Base-by-base conservation (phyloP, 306 rosid genomes). In the Echinosophora koreensis region DNA sequence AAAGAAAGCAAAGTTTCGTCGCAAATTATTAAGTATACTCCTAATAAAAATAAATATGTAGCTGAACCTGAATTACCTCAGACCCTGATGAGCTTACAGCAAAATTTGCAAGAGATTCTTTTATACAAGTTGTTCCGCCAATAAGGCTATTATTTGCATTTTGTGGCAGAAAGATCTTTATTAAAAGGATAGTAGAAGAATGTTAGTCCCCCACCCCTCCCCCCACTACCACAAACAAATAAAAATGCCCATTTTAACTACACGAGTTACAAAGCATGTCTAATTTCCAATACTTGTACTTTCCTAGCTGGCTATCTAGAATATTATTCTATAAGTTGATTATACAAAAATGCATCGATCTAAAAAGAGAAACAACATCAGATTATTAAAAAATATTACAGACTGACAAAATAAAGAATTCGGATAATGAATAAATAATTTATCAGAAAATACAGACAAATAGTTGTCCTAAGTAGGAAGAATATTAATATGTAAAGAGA, bases 251-350 rank as follows among this genome's bases (percentile, higher is more conserved):
- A 78, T 68, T 55, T 59, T 46, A 73, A 51, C 54, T 32, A 73
- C 12, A 69, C 4, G 30, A 49, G 44, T 67, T 65, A 28, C 56
- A 50, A n/a, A 59, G 73, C 38, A 73, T 35, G 34, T 57, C 59
- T 13, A 27, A 32, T 16, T 49, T 59, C 30, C 17, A 59, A 37
- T 30, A 49, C 49, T 37, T 59, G 35, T 34, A 9, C 65, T 46
- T 66, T 37, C 60, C 52, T 54, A 35, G 39, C 50, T 58, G 17
- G 44, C 50, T 64, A 68, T 64, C 15, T 38, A 30, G 76, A 42
- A 56, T 63, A 83, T 38, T 18, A 35, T 56, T 73, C 52, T 49
- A 52, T 16, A 32, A 55, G 78, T 42, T 59, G 34, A 17, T 50
- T 9, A 41, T 10, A 22, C 73, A 68, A 76, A 71, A 52, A 32